Conservation (phyloP, 2,329 filamentous ascomycete species). For the Ceratocystis eucalypticola region DNA sequence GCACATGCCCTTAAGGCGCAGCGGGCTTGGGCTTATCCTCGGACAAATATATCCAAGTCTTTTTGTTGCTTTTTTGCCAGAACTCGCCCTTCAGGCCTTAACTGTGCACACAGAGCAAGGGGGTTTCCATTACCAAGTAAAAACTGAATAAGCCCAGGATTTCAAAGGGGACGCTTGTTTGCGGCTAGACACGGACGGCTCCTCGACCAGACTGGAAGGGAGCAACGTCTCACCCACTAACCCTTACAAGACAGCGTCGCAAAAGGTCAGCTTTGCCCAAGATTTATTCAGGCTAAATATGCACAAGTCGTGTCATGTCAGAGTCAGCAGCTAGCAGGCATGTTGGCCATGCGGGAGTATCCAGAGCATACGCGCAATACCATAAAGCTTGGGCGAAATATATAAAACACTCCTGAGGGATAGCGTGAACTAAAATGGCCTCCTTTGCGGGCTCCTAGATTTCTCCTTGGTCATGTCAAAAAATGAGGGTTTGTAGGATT, state of each 20-base stretch:
- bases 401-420: no score
- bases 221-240: background rate
- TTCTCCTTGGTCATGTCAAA: background rate
- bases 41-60: background rate
- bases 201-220: no score
- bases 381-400: background rate
- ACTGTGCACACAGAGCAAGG: no score
- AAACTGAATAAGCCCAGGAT: no score
- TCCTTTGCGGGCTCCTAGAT: background rate
- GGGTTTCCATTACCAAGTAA: no score
- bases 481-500: background rate
- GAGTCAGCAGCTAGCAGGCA: background rate
- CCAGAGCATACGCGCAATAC: background rate
- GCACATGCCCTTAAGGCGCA: background rate
- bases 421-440: no score
- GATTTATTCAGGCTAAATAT: background rate
- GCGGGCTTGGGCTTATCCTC: background rate
- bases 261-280: background rate
- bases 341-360: background rate
- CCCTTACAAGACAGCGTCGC: background rate
- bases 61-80: no score
- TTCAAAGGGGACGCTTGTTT: no score
- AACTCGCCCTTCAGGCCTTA: background rate
- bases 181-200: no score
- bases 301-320: background rate